A percentile compares a stretch with the other conserved stretches of the same genome.
Evolutionary conservation across 1,284 basidiomycete genomes (phyloP).

Genomic region (Bjerkandera adusta): DNA sequence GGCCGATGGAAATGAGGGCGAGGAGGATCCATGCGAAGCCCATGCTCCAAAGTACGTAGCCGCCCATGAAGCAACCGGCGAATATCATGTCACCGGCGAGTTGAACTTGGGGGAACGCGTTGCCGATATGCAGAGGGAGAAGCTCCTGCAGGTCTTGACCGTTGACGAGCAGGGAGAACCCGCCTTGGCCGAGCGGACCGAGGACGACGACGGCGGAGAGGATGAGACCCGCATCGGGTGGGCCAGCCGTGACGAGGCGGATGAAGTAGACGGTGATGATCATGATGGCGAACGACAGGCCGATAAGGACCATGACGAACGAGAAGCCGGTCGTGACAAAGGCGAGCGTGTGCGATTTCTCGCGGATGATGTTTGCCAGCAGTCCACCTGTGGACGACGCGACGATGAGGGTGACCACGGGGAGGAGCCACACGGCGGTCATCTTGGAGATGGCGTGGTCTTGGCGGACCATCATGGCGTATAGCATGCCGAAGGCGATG

Average conservation of each 20-base stretch:
- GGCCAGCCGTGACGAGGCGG: slow-evolving; percentile 35
- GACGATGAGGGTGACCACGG: slow-evolving; percentile 62
- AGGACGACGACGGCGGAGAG: slow-evolving; percentile 15
- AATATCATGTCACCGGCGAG: slow-evolving; percentile 31
- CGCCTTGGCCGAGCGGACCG: slow-evolving; percentile 36
- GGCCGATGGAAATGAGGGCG: slow-evolving; percentile 33
- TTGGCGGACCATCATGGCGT: slow-evolving; percentile 56
- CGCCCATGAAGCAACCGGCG: slow-evolving; percentile 32
- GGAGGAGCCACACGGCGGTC: slow-evolving; percentile 56
- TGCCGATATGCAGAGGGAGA: slow-evolving; percentile 29
- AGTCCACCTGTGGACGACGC: slow-evolving; percentile 57
- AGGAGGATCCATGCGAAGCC: slow-evolving; percentile 44
- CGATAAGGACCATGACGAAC: slow-evolving; percentile 45
- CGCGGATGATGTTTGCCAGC: slow-evolving; percentile 41
- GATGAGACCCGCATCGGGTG: slow-evolving; percentile 21
- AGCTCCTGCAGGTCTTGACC: slow-evolving; percentile 38
- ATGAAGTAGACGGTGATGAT: slow-evolving; percentile 38
- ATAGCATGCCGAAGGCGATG: slow-evolving; percentile 54
- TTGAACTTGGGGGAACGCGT: slow-evolving; percentile 24
- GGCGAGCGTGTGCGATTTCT: slow-evolving; percentile 41
- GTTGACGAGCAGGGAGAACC: slow-evolving; percentile 49
- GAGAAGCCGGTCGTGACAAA: slow-evolving; percentile 42
- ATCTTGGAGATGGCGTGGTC: slow-evolving; percentile 44
- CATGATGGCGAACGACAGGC: slow-evolving; percentile 43
- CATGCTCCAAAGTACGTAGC: slow-evolving; percentile 40